Percentiles rank a stretch among this genome's conserved stretches.
phyloP scores from a whole-genome alignment of 768 basidiomycete species.

The Cubamyces lactineus region DNA sequence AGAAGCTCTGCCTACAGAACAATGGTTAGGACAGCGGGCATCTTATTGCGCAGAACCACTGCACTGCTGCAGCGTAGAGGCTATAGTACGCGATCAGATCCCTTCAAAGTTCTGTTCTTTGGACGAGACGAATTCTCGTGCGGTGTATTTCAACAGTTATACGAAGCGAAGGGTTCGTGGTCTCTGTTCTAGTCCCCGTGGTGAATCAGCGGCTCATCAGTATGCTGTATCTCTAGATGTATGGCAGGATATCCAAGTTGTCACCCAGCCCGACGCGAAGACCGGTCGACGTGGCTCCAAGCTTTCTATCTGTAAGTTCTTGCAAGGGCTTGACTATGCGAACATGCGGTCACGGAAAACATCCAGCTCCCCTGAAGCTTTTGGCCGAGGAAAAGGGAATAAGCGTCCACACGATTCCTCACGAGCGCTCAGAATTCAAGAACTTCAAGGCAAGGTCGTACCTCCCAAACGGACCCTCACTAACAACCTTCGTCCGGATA shows the following conservation, averaged over 20 bases:
- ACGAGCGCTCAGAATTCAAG: conserved; percentile 59
- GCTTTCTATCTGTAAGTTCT: conserved; percentile 56
- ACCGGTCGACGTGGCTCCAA: conserved; percentile 63
- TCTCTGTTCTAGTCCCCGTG: too few species aligned
- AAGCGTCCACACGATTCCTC: conserved; percentile 64
- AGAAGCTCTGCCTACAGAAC: too few species aligned
- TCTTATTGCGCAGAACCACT: too few species aligned
- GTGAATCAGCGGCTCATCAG: too few species aligned
- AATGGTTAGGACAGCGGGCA: too few species aligned
- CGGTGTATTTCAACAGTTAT: conserved; percentile 63
- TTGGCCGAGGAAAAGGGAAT: conserved; percentile 58
- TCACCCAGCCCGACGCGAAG: conserved; percentile 70
- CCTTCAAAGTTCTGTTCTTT: conserved; percentile 80
- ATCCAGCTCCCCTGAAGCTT: conserved; percentile 68
- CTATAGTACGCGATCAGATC: background rate
- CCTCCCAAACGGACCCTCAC: background rate
- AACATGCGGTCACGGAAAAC: background rate
- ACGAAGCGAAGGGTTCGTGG: conserved; percentile 58
- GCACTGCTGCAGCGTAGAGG: too few species aligned
- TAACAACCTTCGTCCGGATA: background rate
- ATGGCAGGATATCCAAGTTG: conserved; percentile 69
- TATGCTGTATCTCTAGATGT: conserved; percentile 54
- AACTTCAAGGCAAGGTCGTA: conserved; percentile 58
- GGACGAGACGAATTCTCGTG: conserved; percentile 92
- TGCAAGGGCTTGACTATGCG: background rate